Base-by-base conservation (phyloP, 1,284 basidiomycete species). In the Leccinum subfulvum region DNA sequence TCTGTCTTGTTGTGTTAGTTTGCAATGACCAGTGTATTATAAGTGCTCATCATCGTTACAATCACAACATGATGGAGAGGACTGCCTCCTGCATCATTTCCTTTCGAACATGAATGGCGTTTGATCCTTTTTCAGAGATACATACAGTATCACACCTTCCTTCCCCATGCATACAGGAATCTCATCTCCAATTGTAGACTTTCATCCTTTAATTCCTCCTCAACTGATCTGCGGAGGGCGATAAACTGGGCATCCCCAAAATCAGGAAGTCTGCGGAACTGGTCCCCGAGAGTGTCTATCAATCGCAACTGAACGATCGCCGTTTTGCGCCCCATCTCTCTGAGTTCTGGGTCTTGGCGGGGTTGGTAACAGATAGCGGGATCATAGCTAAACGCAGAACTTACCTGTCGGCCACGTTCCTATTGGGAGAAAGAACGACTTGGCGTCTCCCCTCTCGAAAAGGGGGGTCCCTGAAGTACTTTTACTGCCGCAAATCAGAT, bases 161-260 rank as follows among this genome's bases (percentile, higher is more conserved):
- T 49, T 51, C 61, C 61, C 61, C 61, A 62, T 33, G 35, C 51
- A 35, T 62, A 62, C n/a, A 53, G 16, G n/a, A 62, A 62, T 23
- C 26, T 35, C 47, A 62, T 62, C 54, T 56, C 62, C 28, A 62
- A 30, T n/a, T 62, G 35, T n/a, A 62, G 56, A 7, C 11, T 11
- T 14, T 56, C 60, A 18, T 62, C 28, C 7, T 21, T 6, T 2
- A 62, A 28, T 56, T 62, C 62, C 14, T 54, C 53, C 11, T 62
- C 59, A 2, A 28, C 61, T 3, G 59, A 37, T 14, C 16, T 44
- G 18, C 54, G 54, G 28, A 62, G 61, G 4, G 59, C 26, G 30
- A 30, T 11, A 30, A 62, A 61, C 28, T 56, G 59, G 11, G 59
- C 47, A 18, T 62, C 59, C 8, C 61, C 54, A 23, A 62, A 61